Conservation (phyloP, 1,284 basidiomycete genomes). For the Caloboletus inedulis region DNA sequence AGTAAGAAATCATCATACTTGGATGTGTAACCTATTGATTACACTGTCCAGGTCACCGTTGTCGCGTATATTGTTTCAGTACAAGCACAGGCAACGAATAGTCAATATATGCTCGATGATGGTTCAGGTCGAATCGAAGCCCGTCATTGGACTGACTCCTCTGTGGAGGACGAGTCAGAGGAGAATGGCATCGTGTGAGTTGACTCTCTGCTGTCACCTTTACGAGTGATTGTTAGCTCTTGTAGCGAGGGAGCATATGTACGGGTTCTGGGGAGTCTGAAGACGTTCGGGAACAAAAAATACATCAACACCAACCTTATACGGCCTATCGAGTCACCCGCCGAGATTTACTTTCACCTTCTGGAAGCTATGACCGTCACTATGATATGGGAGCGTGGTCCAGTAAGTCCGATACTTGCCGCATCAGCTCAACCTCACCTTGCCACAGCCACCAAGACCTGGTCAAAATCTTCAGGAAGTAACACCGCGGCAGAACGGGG, state of each 20-base stretch:
- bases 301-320: slow-evolving; percentile 80
- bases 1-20: slow-evolving; percentile 40
- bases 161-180: slow-evolving; percentile 50
- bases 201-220: background rate
- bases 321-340: slow-evolving; percentile 63
- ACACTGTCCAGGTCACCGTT: slow-evolving; percentile 53
- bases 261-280: slow-evolving; percentile 87
- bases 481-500: slow-evolving; percentile 14
- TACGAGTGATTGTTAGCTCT: background rate
- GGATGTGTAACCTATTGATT: background rate
- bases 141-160: slow-evolving; percentile 83
- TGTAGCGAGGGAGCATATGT: slow-evolving; percentile 75
- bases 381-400: slow-evolving; percentile 47
- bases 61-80: slow-evolving; percentile 81
- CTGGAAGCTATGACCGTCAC: slow-evolving; percentile 50
- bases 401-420: slow-evolving; percentile 30
- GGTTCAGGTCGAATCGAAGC: slow-evolving; percentile 88
- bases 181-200: slow-evolving; percentile 44
- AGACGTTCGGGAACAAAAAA: slow-evolving; percentile 80
- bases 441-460: slow-evolving; percentile 27
- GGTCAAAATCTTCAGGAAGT: slow-evolving; percentile 24
- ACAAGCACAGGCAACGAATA: slow-evolving; percentile 76
- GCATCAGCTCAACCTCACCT: slow-evolving; percentile 3
- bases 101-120: slow-evolving; percentile 82
- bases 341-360: slow-evolving; percentile 84